These are phyloP conservation scores for Pichia sp. DNA, from an alignment of 1,139 yeast genomes.

Conservation along the genomic window DNA sequence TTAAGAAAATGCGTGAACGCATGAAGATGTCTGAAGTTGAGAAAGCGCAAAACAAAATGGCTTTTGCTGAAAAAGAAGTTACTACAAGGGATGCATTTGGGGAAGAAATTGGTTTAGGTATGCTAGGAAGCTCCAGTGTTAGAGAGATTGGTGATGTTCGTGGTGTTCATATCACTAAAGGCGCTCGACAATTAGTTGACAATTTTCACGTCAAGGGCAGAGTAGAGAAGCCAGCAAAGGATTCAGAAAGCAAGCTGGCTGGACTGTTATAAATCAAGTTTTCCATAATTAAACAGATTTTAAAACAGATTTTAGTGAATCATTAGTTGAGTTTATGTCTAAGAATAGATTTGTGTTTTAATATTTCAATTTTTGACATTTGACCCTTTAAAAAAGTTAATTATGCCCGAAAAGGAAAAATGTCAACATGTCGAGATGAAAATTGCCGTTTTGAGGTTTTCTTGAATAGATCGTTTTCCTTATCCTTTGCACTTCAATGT, in stretches of 20 bases:
- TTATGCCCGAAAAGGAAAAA: slow-evolving; percentile 5
- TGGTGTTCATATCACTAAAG: slow-evolving; percentile 46
- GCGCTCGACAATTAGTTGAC: slow-evolving; percentile 43
- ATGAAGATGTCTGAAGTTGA: slow-evolving; percentile 77
- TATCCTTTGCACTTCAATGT: too few relatives aligned
- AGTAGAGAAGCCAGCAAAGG: slow-evolving; percentile 8
- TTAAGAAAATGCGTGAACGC: slow-evolving; percentile 74
- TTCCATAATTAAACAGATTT: too few relatives aligned
- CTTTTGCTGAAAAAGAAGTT: slow-evolving; percentile 70
- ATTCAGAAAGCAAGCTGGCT: too few relatives aligned
- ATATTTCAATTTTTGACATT: too few relatives aligned
- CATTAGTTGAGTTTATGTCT: too few relatives aligned
- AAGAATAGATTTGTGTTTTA: too few relatives aligned
- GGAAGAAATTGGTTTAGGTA: slow-evolving; percentile 78
- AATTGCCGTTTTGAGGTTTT: background rate
- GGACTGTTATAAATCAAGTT: too few relatives aligned
- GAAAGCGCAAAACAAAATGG: slow-evolving; percentile 78
- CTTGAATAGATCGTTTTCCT: too few relatives aligned
- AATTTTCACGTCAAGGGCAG: too few relatives aligned
- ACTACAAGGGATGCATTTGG: slow-evolving; percentile 61
- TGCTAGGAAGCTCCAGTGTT: slow-evolving; percentile 43
- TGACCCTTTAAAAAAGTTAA: too few relatives aligned
- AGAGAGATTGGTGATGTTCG: slow-evolving; percentile 34
- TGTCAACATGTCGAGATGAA: slow-evolving; percentile 4
- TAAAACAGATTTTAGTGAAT: too few relatives aligned